Base-by-base conservation (phyloP, 2,329 filamentous ascomycete species). In the Pseudofabraea citricarpa region DNA sequence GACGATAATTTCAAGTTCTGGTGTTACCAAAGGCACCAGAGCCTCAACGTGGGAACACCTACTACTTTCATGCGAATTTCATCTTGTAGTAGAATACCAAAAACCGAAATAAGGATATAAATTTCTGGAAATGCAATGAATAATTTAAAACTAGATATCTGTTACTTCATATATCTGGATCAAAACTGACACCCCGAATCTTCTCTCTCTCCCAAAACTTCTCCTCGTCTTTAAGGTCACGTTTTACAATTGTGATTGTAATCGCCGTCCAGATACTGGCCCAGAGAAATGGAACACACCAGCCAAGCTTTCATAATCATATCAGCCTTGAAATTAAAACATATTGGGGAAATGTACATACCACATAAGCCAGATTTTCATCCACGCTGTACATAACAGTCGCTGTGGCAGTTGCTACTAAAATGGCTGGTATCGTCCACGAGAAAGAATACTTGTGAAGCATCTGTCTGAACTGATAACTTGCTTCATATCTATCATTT, bases 381-480 rank as follows among this genome's bases (percentile, higher is more conserved):
- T 29, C 26, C 26, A 29, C 12, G 3, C 3, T 3, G 15, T 12
- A 29, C 12, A 29, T n/a, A 29, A 29, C 26, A 10, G 10, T n/a
- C 3, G 15, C 6, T 12, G 26, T 29, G 15, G 15, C 12, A 29
- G 3, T n/a, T 3, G 10, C 26, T n/a, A 29, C 26, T n/a, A 29
- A 29, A 29, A 29, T 12, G 10, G 10, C 26, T n/a, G 20, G 40
- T 7, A 58, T 41, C 22, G 68, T 72, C 74, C 74, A 77, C 54
- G 76, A 77, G 4, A 73, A 53, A 3, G 72, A 73, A 48, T 75
- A 52, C 3, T 69, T 64, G 44, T 74, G 66, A 39, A 77, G 60
- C 71, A 77, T 75, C 48, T 68, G 63, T 22, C 74, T 65, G 60
- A 77, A 77, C 18, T 66, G 60, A 54, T 74, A 71, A 55, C 69